Evolutionary conservation across 176 grass and related monocot genomes (phyloP).

Genomic region (Oryza nivara): DNA sequence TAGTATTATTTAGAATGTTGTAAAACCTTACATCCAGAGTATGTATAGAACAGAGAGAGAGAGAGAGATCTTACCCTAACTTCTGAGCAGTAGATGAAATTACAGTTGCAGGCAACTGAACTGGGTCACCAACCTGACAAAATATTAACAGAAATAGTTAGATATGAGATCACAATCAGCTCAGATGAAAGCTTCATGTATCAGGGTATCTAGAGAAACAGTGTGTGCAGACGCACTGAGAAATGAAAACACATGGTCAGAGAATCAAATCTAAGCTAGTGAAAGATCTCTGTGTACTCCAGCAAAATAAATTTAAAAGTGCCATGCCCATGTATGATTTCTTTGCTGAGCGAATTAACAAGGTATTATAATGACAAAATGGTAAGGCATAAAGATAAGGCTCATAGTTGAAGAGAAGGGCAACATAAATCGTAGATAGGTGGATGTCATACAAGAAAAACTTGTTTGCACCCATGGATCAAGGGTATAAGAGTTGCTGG

Average conservation of each 20-base stretch:
- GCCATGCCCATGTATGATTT: neutral
- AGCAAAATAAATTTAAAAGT: slow-evolving; percentile 17
- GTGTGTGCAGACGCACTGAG: neutral
- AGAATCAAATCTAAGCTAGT: neutral
- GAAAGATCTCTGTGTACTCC: slow-evolving; percentile 4
- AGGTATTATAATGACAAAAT: slow-evolving; percentile 11
- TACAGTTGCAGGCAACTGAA: slow-evolving; percentile 96
- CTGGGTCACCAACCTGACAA: slow-evolving; percentile 83
- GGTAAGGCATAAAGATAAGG: slow-evolving; percentile 7
- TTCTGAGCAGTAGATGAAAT: slow-evolving; percentile 78
- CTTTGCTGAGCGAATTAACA: slow-evolving; percentile 20
- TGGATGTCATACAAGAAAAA: slow-evolving; percentile 79
- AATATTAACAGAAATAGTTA: slow-evolving; percentile 10
- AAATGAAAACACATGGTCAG: neutral
- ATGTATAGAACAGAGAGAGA: neutral
- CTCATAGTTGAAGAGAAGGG: neutral
- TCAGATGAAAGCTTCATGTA: slow-evolving; percentile 26
- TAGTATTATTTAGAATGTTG: slow-evolving; percentile 34
- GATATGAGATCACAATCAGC: neutral
- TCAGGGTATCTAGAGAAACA: slow-evolving; percentile 32
- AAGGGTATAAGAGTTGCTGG: slow-evolving; percentile 60
- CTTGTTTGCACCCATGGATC: slow-evolving; percentile 93
- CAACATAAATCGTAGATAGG: slow-evolving; percentile 28
- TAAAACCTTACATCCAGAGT: slow-evolving; percentile 17
- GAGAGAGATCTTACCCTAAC: slow-evolving; percentile 65